phyloP scores from a whole-genome alignment of 306 rosid species.

The Cucurbita ficifolia region DNA sequence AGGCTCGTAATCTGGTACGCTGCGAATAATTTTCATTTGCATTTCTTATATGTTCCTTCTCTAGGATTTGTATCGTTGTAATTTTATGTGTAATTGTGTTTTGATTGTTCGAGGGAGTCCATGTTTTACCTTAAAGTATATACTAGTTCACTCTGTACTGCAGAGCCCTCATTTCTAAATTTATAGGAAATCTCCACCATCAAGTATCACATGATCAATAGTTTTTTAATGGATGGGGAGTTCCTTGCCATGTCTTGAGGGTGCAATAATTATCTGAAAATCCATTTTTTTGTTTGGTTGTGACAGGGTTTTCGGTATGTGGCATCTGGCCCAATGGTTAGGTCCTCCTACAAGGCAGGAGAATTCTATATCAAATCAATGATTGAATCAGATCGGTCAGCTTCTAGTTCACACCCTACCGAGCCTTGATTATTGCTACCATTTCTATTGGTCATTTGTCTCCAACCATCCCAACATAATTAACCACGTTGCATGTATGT shows the following conservation, averaged over 20 bases:
- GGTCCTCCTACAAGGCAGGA: constrained; percentile 89
- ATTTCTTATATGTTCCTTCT: not conserved
- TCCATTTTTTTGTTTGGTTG: constrained; percentile 13
- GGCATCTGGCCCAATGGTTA: constrained; percentile 93
- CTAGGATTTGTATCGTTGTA: not conserved
- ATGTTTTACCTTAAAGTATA: not conserved
- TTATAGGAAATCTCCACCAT: not conserved
- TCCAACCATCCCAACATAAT: not conserved
- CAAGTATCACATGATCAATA: not conserved
- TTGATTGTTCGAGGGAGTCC: not conserved
- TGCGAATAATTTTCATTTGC: not conserved
- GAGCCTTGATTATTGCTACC: constrained; percentile 17
- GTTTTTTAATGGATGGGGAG: not conserved
- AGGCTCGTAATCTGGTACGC: not conserved
- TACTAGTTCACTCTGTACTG: not conserved
- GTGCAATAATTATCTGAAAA: not conserved
- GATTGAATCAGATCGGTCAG: constrained; percentile 78
- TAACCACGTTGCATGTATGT: not conserved
- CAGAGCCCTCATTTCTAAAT: not conserved
- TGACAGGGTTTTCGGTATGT: constrained; percentile 79
- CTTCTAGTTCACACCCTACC: constrained; percentile 36
- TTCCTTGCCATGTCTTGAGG: not conserved
- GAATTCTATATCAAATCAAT: constrained; percentile 88
- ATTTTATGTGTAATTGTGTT: not conserved
- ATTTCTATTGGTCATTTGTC: not conserved